Evolutionary conservation across 441 rosid species (phyloP).

Genomic region (Adansonia rubrostipa): DNA sequence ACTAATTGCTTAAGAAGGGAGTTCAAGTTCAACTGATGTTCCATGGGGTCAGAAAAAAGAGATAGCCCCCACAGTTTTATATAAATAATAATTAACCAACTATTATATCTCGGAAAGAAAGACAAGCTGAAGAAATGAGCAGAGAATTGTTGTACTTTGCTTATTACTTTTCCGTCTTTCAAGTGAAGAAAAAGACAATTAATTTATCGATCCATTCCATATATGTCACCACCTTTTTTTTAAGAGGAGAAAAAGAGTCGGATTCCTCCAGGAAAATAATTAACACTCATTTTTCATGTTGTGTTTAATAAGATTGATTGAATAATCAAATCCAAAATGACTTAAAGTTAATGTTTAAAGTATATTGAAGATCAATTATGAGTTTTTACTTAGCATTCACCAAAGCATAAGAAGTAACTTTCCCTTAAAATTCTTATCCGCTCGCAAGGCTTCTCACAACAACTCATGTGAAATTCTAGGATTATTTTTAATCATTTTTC

Average conservation of each 20-base stretch:
- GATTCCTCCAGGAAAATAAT: not conserved
- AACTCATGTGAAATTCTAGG: no score
- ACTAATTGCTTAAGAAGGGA: slow-evolving; percentile 4
- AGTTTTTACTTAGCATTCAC: not conserved
- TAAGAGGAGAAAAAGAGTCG: not conserved
- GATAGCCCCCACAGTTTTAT: not conserved
- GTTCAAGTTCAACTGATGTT: slow-evolving; percentile 23
- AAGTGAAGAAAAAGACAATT: not conserved
- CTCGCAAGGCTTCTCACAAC: no score
- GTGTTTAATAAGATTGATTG: not conserved
- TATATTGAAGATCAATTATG: no score
- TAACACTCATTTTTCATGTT: not conserved
- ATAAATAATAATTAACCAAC: slow-evolving; percentile 15
- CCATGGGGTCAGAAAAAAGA: slow-evolving; percentile 1
- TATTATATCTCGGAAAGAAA: slow-evolving; percentile 26
- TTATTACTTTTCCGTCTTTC: slow-evolving; percentile 25
- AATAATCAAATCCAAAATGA: not conserved
- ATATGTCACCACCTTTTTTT: no score
- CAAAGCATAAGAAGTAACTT: no score
- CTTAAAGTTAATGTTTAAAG: not conserved
- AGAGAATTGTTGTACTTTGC: slow-evolving; percentile 21
- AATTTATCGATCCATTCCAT: not conserved
- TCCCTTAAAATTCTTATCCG: not conserved
- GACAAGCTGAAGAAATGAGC: not conserved
- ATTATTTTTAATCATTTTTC: no score